phyloP scores from a whole-genome alignment of 1,139 yeast genomes.

The Arxiozyma heterogenica region DNA sequence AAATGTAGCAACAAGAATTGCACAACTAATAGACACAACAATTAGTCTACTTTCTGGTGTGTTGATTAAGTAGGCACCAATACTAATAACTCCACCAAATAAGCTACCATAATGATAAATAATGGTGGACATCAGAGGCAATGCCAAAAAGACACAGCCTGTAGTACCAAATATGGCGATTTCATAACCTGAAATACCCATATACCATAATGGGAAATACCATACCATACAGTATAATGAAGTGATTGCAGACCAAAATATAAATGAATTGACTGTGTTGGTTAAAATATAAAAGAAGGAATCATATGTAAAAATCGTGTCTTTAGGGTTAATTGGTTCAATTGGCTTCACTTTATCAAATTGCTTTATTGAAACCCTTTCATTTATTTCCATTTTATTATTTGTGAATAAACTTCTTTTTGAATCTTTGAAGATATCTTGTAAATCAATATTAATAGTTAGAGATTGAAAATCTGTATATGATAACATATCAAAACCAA shows the following conservation, averaged over 20 bases:
- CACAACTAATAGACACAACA: conserved; percentile 57
- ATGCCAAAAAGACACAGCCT: conserved; percentile 47
- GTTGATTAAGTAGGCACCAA: conserved; percentile 62
- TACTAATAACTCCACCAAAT: conserved; percentile 55
- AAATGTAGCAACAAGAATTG: conserved; percentile 53
- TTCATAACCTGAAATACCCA: conserved; percentile 96
- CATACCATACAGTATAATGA: conserved; percentile 79
- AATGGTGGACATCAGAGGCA: conserved; percentile 49
- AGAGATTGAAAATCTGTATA: conserved; percentile 52
- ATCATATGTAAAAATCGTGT: conserved; percentile 13
- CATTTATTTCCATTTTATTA: background rate
- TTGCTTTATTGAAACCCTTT: conserved; percentile 6
- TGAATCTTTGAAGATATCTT: background rate
- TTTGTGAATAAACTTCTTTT: background rate
- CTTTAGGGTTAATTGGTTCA: conserved; percentile 5
- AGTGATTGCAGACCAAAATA: conserved; percentile 79
- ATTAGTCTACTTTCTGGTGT: conserved; percentile 65
- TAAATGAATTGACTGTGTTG: conserved; percentile 49
- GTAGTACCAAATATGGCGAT: conserved; percentile 52
- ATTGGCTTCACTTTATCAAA: conserved; percentile 9
- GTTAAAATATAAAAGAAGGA: conserved; percentile 38
- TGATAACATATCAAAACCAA: conserved; percentile 77
- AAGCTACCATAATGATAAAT: conserved; percentile 43
- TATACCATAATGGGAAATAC: conserved; percentile 96
- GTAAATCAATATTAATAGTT: conserved; percentile 12